phyloP scores from a whole-genome alignment of 345 rosid species.

The Syzygium grande region DNA sequence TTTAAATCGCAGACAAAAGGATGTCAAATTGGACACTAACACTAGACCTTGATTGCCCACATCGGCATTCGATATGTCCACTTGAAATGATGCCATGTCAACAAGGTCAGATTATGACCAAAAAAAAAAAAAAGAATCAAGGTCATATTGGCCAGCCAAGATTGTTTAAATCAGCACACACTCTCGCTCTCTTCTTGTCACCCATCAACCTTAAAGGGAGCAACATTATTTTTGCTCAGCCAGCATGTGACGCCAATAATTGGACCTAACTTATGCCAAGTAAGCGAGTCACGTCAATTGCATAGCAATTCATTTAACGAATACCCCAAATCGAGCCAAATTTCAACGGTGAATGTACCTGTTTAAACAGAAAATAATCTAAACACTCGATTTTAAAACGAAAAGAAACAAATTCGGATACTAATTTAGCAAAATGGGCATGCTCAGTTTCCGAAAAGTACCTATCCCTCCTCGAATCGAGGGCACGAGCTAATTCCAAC shows the following conservation, averaged over 20 bases:
- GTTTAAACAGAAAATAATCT: background rate
- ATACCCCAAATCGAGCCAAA: background rate
- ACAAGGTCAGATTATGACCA: too few species aligned
- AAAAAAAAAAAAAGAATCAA: too few species aligned
- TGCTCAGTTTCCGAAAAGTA: background rate
- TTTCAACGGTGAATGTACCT: fast-evolving
- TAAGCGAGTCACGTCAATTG: background rate
- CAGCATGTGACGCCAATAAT: fast-evolving
- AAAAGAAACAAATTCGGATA: background rate
- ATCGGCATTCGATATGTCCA: fast-evolving
- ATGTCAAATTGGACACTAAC: background rate
- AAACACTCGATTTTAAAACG: background rate
- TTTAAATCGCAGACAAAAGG: fast-evolving
- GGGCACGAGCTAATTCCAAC: background rate
- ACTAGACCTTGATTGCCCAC: background rate
- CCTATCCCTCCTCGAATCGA: background rate
- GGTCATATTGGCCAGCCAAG: background rate
- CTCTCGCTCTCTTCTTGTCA: background rate
- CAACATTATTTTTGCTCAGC: background rate
- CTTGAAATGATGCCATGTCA: background rate
- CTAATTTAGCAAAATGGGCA: background rate
- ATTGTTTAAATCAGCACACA: background rate
- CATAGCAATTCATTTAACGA: background rate
- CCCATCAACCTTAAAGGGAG: background rate
- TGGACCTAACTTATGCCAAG: background rate